These are phyloP conservation scores for Rhizophora apiculata DNA, from an alignment of 345 rosid species.

Conservation along the genomic window DNA sequence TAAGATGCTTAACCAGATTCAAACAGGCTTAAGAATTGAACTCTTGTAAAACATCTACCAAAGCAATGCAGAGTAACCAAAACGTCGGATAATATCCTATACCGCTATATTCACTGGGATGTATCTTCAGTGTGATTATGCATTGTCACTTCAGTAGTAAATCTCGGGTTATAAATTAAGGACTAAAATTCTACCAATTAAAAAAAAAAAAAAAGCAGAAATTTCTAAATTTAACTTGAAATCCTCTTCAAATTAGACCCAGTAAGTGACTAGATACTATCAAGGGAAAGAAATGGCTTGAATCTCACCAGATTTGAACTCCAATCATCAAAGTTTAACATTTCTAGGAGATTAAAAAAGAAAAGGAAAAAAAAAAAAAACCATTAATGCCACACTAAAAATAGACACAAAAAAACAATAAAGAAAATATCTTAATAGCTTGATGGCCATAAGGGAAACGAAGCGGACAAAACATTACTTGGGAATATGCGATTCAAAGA, in stretches of 20 bases:
- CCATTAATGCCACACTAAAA: not conserved
- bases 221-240: too few species aligned
- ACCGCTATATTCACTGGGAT: not conserved
- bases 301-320: not conserved
- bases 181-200: too few species aligned
- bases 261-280: not conserved
- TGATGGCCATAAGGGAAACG: not conserved
- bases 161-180: too few species aligned
- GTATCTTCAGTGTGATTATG: not conserved
- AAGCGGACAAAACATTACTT: not conserved
- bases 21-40: too few species aligned
- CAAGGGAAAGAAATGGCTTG: not conserved
- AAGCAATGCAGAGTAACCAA: not conserved
- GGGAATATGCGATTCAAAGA: not conserved
- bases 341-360: not conserved
- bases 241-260: not conserved
- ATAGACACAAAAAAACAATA: not conserved
- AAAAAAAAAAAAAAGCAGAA: too few species aligned
- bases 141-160: not conserved
- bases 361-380: not conserved
- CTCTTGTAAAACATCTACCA: too few species aligned
- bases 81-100: not conserved
- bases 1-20: not conserved
- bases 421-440: not conserved
- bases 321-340: not conserved